Base-by-base conservation (phyloP, 805 yeast genomes). In the Cyberlindnera veronae region DNA sequence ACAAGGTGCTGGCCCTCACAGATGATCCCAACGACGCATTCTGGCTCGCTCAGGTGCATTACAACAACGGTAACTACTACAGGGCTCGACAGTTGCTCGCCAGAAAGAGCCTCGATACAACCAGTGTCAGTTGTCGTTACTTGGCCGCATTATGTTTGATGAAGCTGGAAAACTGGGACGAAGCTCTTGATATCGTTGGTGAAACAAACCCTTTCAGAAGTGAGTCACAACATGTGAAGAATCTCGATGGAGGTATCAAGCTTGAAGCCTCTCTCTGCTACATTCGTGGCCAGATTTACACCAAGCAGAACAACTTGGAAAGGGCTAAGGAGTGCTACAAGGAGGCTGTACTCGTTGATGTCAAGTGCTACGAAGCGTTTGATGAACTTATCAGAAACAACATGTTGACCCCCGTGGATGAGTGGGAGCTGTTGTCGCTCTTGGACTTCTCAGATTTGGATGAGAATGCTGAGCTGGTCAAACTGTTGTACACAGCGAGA, bases 11-110 rank as follows among this genome's bases (percentile, higher is more conserved):
- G 30, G 76, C 89, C 1, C 65, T 93, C 45, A 89, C 97, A 0
- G 72, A 74, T 44, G 96, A 90, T 56, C 84, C 96, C 12, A 86
- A 83, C 55, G 98, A 91, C 59, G 96, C 96, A 10, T 91, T 88
- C 61, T 90, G 97, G 96, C 69, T 91, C 22, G 96, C 96, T 0
- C 96, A 91, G 64, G 95, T 85, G 5, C 80, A 84, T 59, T 87
- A 79, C 60, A 69, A 79, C 41, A 78, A 77, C 41, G 91, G 91
- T 10, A 77, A 84, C 55, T 89, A 78, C 61, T 72, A 81, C 29
- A 69, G 96, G 24, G 96, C 95, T 2, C 75, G 88, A 38, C 81
- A 80, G 47, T 62, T 90, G 30, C 68, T 91, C 16, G 63, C 77
- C 14, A 72, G 77, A 12, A 77, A 72, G 39, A 77, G 72, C 49